Conservation (phyloP, 148 eudicot genomes). For the Rhododendron henanense region DNA sequence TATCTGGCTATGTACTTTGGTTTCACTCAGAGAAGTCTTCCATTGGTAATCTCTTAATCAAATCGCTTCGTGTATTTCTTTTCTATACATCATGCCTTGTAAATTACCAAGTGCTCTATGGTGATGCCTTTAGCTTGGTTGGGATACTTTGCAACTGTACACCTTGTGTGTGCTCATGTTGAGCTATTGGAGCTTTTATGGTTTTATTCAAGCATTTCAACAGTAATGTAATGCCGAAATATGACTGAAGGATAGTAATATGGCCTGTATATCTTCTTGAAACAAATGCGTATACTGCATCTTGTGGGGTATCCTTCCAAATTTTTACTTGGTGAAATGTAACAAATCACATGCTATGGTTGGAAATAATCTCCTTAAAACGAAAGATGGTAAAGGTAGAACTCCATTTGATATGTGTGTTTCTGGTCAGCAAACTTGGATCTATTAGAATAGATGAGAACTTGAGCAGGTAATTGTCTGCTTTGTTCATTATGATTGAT, state of each 20-base stretch:
- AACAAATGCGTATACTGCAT: not conserved
- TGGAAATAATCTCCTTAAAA: not conserved
- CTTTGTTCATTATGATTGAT: not conserved
- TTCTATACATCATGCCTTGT: not conserved
- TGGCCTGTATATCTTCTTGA: not conserved
- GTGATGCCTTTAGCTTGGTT: not conserved
- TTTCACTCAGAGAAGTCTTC: not conserved
- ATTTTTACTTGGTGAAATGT: not conserved
- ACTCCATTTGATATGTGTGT: not conserved
- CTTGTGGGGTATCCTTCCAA: not conserved
- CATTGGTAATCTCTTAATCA: not conserved
- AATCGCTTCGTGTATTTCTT: not conserved
- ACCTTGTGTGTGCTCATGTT: not conserved
- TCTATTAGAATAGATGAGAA: not conserved
- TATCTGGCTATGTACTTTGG: not conserved
- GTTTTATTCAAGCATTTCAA: not conserved
- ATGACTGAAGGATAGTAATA: not conserved
- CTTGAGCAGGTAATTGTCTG: slow-evolving; percentile 1
- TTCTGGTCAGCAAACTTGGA: not conserved
- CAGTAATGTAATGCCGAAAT: not conserved
- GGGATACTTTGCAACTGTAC: not conserved
- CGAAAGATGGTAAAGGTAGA: not conserved
- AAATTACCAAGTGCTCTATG: not conserved
- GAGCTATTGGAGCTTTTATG: not conserved
- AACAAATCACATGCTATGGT: not conserved